Base-by-base conservation (phyloP, 1,284 basidiomycete species). In the Ganoderma leucocontextum region DNA sequence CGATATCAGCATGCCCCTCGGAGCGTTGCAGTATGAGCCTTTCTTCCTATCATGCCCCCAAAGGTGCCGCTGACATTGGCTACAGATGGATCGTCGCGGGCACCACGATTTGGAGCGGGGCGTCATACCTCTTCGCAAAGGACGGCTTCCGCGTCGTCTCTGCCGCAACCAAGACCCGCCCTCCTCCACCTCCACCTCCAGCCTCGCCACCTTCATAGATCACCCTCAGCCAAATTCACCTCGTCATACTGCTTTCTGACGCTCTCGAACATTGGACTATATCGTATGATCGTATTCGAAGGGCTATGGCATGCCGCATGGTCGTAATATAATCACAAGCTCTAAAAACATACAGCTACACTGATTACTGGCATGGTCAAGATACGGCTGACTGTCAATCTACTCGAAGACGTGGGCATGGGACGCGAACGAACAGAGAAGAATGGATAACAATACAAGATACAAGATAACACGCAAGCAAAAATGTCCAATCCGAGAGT, bases 91-190 rank as follows among this genome's bases (percentile, higher is more conserved):
- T 91, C 1, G 96, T 98, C 0, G 96, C 92, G 0, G 87, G 87
- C 2, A 98, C 97, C 4, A 99, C 97, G 0, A 84, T 98, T 36
- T 95, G 92, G 91, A 97, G 95, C 73, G 97, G 97, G 1, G 75
- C 96, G 60, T 95, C 95, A 33, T 99, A 99, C 76, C 76, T 97
- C 1, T 94, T 94, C 73, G 69, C 76, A 0, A 77, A 75, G 64
- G 74, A 76, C 36, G 77, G 77, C 22, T 76, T 79, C 47, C 74
- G 76, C 36, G 72, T 79, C 41, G 61, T 79, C 22, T 70, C 74
- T 2, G 64, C 67, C 7, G 63, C 59, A 5, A 36, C 70, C 19
- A 73, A 69, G 64, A 62, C 55, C 4, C 68, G 67, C 9, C 65
- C 71, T 2, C 74, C 73, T 10, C 39, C 75, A 2, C 70, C 72